phyloP scores from a whole-genome alignment of 192 early-diverging fungal genomes.

The Gryganskiella cystojenkinii region DNA sequence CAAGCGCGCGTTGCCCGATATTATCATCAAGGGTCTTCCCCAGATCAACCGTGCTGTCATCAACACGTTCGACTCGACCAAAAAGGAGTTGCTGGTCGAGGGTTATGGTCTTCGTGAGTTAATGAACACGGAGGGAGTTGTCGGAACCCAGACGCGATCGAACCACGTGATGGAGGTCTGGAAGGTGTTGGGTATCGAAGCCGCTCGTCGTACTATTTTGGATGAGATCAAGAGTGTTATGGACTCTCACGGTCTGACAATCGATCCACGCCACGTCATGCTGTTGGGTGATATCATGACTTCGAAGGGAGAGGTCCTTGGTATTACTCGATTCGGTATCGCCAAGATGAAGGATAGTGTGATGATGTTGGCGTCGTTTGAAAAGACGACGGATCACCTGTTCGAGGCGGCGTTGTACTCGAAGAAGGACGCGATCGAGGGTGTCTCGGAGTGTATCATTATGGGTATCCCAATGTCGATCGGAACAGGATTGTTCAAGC shows the following conservation, averaged over 20 bases:
- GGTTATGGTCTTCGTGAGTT: constrained; percentile 93
- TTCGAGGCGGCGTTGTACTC: constrained; percentile 98
- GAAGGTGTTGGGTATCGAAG: constrained; percentile 95
- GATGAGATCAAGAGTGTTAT: constrained; percentile 90
- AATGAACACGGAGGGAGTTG: constrained; percentile 95
- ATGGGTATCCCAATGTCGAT: constrained; percentile 99
- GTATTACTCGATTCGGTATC: constrained; percentile 98
- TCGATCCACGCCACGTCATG: constrained; percentile 96
- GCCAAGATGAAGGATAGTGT: constrained; percentile 99
- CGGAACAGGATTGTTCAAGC: constrained; percentile 96
- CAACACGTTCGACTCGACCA: constrained; percentile 64
- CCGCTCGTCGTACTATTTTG: constrained; percentile 90
- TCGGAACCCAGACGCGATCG: constrained; percentile 79
- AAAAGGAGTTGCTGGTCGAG: constrained; percentile 85
- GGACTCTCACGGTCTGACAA: constrained; percentile 90
- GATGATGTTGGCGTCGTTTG: constrained; percentile 99
- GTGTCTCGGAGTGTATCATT: constrained; percentile 99
- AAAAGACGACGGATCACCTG: constrained; percentile 99
- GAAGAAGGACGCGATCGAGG: constrained; percentile 92
- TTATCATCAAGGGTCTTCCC: constrained; percentile 90
- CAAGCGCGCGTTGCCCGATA: constrained; percentile 86
- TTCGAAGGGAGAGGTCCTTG: constrained; percentile 97
- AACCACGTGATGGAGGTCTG: constrained; percentile 96
- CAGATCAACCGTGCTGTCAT: constrained; percentile 90
- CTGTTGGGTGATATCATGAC: constrained; percentile 98